Percentiles rank a stretch among this genome's conserved stretches.
phyloP scores from a whole-genome alignment of 495 filamentous ascomycete genomes.

The Hyaloscypha variabilis region DNA sequence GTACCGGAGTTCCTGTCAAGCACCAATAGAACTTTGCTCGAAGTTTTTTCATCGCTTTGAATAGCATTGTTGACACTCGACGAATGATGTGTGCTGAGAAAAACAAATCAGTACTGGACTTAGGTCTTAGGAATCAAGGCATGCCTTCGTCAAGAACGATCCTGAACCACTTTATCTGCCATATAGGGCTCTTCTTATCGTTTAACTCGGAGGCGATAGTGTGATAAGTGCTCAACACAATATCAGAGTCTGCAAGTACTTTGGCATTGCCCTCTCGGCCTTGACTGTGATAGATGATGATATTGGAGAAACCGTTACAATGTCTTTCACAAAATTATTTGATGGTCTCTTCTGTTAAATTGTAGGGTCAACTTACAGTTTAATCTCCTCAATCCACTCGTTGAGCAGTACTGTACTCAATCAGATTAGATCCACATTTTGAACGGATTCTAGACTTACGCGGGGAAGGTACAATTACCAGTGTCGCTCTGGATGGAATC shows the following conservation, averaged over 20 bases:
- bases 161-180: conserved; percentile 73
- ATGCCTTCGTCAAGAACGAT: conserved; percentile 85
- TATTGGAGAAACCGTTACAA: conserved; percentile 45
- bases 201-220: conserved; percentile 6
- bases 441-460: neutral
- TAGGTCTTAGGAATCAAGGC: neutral
- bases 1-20: conserved; percentile 77
- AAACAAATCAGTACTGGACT: neutral
- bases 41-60: conserved; percentile 65
- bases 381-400: conserved; percentile 24
- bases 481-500: conserved; percentile 58
- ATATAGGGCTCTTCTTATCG: conserved; percentile 50
- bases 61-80: conserved; percentile 69
- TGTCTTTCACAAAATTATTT: conserved; percentile 10
- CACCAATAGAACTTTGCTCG: conserved; percentile 77
- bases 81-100: conserved; percentile 67
- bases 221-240: conserved; percentile 80
- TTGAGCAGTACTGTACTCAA: conserved; percentile 10
- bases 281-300: conserved; percentile 66
- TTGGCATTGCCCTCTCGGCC: conserved; percentile 52
- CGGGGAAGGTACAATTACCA: conserved; percentile 70
- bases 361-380: neutral
- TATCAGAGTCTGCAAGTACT: conserved; percentile 60
- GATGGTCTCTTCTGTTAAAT: too few species aligned
- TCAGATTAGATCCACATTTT: neutral